These are phyloP conservation scores for Elsinoe arachidis DNA, from an alignment of 2,329 filamentous ascomycete genomes.

Conservation along the genomic window DNA sequence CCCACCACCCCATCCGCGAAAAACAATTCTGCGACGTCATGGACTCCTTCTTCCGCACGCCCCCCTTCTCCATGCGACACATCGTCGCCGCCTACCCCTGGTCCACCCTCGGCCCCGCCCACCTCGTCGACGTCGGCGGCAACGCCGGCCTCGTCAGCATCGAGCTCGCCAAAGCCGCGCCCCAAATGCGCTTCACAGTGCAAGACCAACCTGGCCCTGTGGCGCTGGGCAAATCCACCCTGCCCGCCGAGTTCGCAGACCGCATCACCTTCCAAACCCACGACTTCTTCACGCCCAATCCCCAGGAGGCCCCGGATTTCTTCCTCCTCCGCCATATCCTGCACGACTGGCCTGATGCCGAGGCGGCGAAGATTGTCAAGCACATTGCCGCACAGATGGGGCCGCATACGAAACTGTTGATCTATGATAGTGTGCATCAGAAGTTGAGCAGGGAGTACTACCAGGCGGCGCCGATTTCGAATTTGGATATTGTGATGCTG, in stretches of 20 bases:
- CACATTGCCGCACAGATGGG: neutral
- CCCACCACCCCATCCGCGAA: conserved; percentile 2
- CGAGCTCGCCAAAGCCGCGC: conserved; percentile 4
- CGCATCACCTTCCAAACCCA: conserved; percentile 18
- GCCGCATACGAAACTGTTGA: conserved; percentile 1
- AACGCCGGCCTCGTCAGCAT: conserved; percentile 14
- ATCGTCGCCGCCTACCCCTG: conserved; percentile 10
- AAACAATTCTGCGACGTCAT: conserved; percentile 12
- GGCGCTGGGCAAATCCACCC: conserved; percentile 13
- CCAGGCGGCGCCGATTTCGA: neutral
- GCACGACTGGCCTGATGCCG: conserved; percentile 23
- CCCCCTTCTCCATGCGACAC: conserved; percentile 5
- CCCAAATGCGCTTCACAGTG: conserved; percentile 34
- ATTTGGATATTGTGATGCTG: conserved; percentile 10
- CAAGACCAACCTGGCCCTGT: conserved; percentile 35
- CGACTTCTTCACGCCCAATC: conserved; percentile 25
- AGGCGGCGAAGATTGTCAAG: conserved; percentile 5
- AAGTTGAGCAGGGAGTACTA: conserved; percentile 8
- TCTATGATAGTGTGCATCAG: conserved; percentile 8
- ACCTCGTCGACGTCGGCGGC: conserved; percentile 21
- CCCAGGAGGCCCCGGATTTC: conserved; percentile 25
- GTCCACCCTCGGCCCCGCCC: neutral
- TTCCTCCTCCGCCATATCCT: conserved; percentile 22
- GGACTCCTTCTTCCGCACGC: conserved; percentile 10
- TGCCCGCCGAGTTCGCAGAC: conserved; percentile 8